A percentile compares a stretch with the other conserved stretches of the same genome.
Conservation (phyloP, 441 rosid genomes). For the Adansonia madagascariensis region DNA sequence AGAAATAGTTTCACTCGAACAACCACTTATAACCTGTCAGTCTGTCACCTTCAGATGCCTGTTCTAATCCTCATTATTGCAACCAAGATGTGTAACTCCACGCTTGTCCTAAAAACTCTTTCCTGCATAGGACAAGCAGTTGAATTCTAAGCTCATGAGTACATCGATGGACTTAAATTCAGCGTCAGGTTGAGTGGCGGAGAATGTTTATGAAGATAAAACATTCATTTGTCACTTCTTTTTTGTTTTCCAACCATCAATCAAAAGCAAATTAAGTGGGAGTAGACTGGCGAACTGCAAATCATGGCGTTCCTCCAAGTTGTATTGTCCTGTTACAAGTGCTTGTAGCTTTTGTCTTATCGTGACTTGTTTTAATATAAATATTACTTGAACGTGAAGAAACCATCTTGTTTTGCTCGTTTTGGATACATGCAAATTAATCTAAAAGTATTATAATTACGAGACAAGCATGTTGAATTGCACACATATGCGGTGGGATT, state of each 20-base stretch:
- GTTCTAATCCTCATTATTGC: constrained; percentile 18
- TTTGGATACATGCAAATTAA: background rate
- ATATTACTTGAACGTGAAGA: background rate
- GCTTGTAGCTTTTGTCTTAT: constrained; percentile 11
- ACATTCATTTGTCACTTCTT: background rate
- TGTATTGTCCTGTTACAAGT: background rate
- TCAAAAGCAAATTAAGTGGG: constrained; percentile 12
- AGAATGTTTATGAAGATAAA: background rate
- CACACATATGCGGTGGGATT: background rate
- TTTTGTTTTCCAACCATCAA: constrained; percentile 12
- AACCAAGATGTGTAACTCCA: background rate
- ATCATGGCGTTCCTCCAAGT: constrained; percentile 2
- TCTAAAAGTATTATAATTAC: background rate
- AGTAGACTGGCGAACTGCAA: background rate
- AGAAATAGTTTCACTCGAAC: background rate
- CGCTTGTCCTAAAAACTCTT: background rate
- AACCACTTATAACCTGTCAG: background rate
- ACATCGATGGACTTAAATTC: constrained; percentile 12
- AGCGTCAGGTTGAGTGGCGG: constrained; percentile 15
- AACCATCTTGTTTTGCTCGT: background rate
- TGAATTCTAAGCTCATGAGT: constrained; percentile 16
- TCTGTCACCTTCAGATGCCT: background rate
- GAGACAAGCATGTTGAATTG: background rate
- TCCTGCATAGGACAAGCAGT: constrained; percentile 5
- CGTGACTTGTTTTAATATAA: background rate